Conservation (phyloP, 257 asterid species). For the Fraxinus pennsylvanica region DNA sequence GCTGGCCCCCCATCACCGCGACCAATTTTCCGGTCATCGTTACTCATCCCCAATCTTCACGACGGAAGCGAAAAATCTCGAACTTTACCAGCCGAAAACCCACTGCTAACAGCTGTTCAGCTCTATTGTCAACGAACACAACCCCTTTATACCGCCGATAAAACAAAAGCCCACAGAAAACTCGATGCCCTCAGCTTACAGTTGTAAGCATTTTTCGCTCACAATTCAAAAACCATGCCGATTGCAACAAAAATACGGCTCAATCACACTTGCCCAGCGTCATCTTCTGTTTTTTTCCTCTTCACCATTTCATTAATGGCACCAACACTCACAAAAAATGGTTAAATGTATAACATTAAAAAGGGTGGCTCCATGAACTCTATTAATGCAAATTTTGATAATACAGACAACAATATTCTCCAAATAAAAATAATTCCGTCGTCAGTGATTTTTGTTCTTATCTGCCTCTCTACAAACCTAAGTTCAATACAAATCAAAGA, state of each 20-base stretch:
- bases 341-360: slow-evolving; percentile 8
- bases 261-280: slow-evolving; percentile 26
- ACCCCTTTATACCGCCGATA: slow-evolving; percentile 30
- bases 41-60: slow-evolving; percentile 58
- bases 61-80: slow-evolving; percentile 24
- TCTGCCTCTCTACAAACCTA: slow-evolving; percentile 34
- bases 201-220: slow-evolving; percentile 50
- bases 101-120: slow-evolving; percentile 31
- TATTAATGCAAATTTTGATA: slow-evolving; percentile 15
- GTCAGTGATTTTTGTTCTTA: slow-evolving; percentile 28
- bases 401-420: slow-evolving; percentile 53
- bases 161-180: slow-evolving; percentile 16
- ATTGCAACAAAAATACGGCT: slow-evolving; percentile 39
- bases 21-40: slow-evolving; percentile 49
- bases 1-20: slow-evolving; percentile 47
- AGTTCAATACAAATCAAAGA: slow-evolving; percentile 24
- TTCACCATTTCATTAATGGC: slow-evolving; percentile 33
- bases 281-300: slow-evolving; percentile 26
- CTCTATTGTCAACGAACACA: slow-evolving; percentile 36
- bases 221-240: slow-evolving; percentile 52
- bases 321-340: slow-evolving; percentile 33
- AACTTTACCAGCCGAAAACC: slow-evolving; percentile 20
- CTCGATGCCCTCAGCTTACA: slow-evolving; percentile 36
- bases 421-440: slow-evolving; percentile 44
- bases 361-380: slow-evolving; percentile 9